Evolutionary conservation across 495 filamentous ascomycete genomes (phyloP), one percentile per base, ranked within the genome.

Genomic region (Massariosphaeria phaeospora): DNA sequence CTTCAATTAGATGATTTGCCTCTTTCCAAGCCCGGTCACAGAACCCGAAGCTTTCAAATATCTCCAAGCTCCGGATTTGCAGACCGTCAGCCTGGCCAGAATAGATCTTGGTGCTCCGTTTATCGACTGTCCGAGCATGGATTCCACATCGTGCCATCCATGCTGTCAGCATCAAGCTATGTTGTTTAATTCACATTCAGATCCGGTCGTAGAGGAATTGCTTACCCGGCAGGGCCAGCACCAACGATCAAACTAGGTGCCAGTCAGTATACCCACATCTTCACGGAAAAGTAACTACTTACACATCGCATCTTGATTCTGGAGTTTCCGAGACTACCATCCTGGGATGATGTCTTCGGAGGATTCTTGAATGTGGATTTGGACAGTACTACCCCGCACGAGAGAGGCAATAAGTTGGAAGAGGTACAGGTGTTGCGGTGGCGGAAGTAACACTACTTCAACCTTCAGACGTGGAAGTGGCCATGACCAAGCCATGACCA

Each of bases 21-120:
- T 86, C 84, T 34, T 82, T 78, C 71, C 74, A 77, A 6, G 75
- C 76, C 13, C 77, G 72, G 49, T 85, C 77, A 2, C 70, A 77
- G 48, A 86, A 77, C 5, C 80, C 83, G 59, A 86, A 80, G 49
- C 78, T 80, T 48, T 88, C 83, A 21, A 86, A 79, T 12, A 85
- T 77, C 63, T 85, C 83, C 12, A 83, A 61, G 3, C 74, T 83
- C n/a, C 83, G 75, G 26, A 70, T 65, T 55, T 77, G 70, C 17
- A 83, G 63, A 9, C 82, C 82, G 63, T 85, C 82, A 6, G 81
- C 82, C 61, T 84, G 82, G 1, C 82, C 81, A 13, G 69, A 74
- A 58, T 73, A 75, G 12, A 79, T 70, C 52, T 76, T 77, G 3
- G 69, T 78, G 6, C 64, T 69, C 27, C 78, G 71, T 57, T 84